Percentiles rank a stretch among this genome's conserved stretches.
These are phyloP conservation scores for Emericellopsis atlantica DNA, from an alignment of 2,329 filamentous ascomycete genomes.

Conservation along the genomic window DNA sequence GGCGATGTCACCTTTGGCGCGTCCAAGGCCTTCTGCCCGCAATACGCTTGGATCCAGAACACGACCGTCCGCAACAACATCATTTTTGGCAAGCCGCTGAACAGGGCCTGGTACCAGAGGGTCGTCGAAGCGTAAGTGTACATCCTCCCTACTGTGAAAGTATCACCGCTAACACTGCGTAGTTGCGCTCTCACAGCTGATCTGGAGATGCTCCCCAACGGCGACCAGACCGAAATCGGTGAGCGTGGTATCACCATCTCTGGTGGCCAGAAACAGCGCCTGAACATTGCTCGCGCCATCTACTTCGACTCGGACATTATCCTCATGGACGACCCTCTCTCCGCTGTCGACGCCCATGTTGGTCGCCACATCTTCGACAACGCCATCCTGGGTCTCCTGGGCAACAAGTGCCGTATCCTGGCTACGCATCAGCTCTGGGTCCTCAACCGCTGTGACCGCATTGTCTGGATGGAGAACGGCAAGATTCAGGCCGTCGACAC, in stretches of 20 bases:
- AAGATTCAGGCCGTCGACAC: constrained; percentile 77
- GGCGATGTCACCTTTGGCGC: constrained; percentile 68
- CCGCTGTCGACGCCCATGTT: constrained; percentile 58
- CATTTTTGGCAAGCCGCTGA: constrained; percentile 68
- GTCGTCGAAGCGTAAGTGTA: constrained; percentile 61
- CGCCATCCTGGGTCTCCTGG: constrained; percentile 79
- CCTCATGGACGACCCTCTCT: constrained; percentile 57
- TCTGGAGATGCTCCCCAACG: constrained; percentile 83
- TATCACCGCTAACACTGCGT: constrained; percentile 6
- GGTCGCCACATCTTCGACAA: constrained; percentile 79
- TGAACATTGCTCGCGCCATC: constrained; percentile 81
- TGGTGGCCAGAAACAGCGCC: constrained; percentile 85
- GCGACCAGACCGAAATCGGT: constrained; percentile 85
- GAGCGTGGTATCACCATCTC: constrained; percentile 93
- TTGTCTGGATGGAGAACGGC: constrained; percentile 86
- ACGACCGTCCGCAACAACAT: constrained; percentile 81
- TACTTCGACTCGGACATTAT: constrained; percentile 58
- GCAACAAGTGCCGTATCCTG: constrained; percentile 79
- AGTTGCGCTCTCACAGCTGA: constrained; percentile 74
- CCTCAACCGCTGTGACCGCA: constrained; percentile 76
- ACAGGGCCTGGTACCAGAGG: constrained; percentile 66
- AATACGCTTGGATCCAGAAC: constrained; percentile 98
- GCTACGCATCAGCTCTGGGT: constrained; percentile 95
- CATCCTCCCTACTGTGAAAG: constrained; percentile 3
- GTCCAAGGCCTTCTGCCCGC: constrained; percentile 79